Evolutionary conservation across 148 eudicot genomes (phyloP).

Genomic region (Pouteria glomerata): DNA sequence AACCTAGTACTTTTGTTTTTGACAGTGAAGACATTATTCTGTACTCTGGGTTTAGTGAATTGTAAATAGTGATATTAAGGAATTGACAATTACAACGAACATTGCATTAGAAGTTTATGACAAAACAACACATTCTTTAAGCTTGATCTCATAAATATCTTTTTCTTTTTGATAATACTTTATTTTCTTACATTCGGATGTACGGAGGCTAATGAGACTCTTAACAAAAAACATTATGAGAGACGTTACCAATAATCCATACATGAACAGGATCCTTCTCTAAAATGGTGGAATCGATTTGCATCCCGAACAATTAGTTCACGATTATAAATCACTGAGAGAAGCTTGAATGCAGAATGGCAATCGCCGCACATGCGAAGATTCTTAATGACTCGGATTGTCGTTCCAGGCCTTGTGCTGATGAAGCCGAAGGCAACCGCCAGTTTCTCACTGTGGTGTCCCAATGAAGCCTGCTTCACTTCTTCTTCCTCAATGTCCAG

Average conservation of each 20-base stretch:
- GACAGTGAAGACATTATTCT: no score
- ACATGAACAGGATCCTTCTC: conserved; percentile 20
- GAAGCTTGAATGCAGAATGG: conserved; percentile 12
- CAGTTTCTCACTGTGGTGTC: conserved; percentile 21
- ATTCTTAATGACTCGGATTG: conserved; percentile 18
- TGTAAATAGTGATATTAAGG: no score
- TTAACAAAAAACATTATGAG: no score
- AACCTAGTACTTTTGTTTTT: no score
- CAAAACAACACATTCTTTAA: no score
- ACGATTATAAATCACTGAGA: conserved; percentile 11
- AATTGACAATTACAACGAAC: no score
- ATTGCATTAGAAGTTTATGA: no score
- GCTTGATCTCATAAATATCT: no score
- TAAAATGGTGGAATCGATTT: conserved; percentile 16
- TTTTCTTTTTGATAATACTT: no score
- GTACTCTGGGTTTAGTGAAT: no score
- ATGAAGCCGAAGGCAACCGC: conserved; percentile 21
- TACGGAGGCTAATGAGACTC: no score
- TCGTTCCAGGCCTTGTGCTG: conserved; percentile 7
- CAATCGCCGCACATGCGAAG: conserved; percentile 17
- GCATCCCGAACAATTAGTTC: conserved; percentile 17
- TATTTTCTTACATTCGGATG: no score
- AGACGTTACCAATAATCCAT: conserved; percentile 12
- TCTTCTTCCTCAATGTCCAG: conserved; percentile 14
- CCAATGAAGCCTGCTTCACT: conserved; percentile 10